A percentile compares a stretch with the other conserved stretches of the same genome.
Evolutionary conservation across 2,329 filamentous ascomycete genomes (phyloP).

Genomic region (Boeremia exigua): DNA sequence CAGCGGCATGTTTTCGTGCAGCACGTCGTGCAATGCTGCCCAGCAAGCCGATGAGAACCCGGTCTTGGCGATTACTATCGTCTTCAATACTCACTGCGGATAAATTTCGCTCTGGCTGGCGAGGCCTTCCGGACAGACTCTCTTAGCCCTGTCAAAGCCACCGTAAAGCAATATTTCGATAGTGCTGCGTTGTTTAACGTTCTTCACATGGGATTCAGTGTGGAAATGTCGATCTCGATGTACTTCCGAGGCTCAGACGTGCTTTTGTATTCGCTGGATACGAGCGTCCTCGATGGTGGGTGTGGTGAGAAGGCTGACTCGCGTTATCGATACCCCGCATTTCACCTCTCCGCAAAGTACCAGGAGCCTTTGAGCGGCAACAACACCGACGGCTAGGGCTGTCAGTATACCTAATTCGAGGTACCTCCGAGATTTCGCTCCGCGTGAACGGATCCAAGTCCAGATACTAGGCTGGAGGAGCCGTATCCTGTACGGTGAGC

Average conservation of each 20-base stretch:
- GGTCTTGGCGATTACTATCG: neutral
- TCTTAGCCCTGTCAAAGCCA: neutral
- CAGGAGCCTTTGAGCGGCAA: slow-evolving; percentile 7
- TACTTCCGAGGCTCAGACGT: slow-evolving; percentile 5
- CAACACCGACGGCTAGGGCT: slow-evolving; percentile 10
- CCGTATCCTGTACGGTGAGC: slow-evolving; percentile 4
- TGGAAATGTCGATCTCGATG: neutral
- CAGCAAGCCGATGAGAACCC: too few relatives aligned
- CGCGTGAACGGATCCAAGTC: neutral
- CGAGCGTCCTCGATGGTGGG: neutral
- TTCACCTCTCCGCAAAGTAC: slow-evolving; percentile 12
- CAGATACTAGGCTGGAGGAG: slow-evolving; percentile 7
- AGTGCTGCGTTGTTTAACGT: neutral
- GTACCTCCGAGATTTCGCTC: slow-evolving; percentile 10
- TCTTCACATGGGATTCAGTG: slow-evolving; percentile 9
- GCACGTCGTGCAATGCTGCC: too few relatives aligned
- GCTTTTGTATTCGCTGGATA: slow-evolving; percentile 2
- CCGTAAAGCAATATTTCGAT: neutral
- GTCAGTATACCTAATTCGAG: slow-evolving; percentile 12
- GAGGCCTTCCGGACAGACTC: neutral
- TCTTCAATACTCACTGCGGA: neutral
- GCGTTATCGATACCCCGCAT: slow-evolving; percentile 18
- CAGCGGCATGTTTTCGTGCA: too few relatives aligned
- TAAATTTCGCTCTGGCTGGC: too few relatives aligned
- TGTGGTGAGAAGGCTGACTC: slow-evolving; percentile 13